These are phyloP conservation scores for Coniochaeta sp. DNA, from an alignment of 2,329 filamentous ascomycete genomes.

Conservation along the genomic window DNA sequence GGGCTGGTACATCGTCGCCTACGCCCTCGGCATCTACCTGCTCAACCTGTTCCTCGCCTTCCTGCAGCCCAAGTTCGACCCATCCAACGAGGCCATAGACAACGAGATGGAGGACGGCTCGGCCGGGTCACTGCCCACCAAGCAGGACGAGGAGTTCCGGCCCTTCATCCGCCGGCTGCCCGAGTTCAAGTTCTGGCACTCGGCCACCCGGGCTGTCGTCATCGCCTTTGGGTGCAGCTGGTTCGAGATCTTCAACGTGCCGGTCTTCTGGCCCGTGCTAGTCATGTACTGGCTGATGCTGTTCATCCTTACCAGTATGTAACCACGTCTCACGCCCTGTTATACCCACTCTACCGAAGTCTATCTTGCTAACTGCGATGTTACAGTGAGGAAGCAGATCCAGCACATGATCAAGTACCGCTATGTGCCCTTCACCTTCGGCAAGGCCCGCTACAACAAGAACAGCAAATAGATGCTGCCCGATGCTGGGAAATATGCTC, in stretches of 20 bases:
- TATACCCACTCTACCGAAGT: too few species aligned
- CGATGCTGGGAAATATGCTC: slow-evolving; percentile 8
- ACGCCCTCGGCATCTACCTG: slow-evolving; percentile 96
- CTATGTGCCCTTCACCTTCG: slow-evolving; percentile 89
- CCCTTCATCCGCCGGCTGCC: slow-evolving; percentile 93
- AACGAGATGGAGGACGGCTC: slow-evolving; percentile 94
- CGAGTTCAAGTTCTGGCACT: slow-evolving; percentile 99
- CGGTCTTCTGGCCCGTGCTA: slow-evolving; percentile 97
- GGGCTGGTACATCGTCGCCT: slow-evolving; percentile 99
- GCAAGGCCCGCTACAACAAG: slow-evolving; percentile 75
- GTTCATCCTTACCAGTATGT: slow-evolving; percentile 86
- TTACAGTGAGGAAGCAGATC: slow-evolving; percentile 93
- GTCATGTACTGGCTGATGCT: slow-evolving; percentile 99
- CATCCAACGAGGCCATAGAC: slow-evolving; percentile 82
- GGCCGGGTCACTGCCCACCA: slow-evolving; percentile 75
- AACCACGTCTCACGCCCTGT: too few species aligned
- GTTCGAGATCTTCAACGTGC: slow-evolving; percentile 91
- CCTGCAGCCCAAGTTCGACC: slow-evolving; percentile 97
- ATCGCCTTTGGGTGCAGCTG: slow-evolving; percentile 85
- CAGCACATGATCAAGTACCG: slow-evolving; percentile 99
- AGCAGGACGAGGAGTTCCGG: slow-evolving; percentile 94
- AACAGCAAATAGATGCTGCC: slow-evolving; percentile 36
- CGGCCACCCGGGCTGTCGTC: slow-evolving; percentile 76
- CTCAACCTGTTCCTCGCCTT: slow-evolving; percentile 99
- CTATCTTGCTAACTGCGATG: slow-evolving; percentile 7